phyloP scores from a whole-genome alignment of 2,329 filamentous ascomycete species.

The Mycosphaerella arachidis region DNA sequence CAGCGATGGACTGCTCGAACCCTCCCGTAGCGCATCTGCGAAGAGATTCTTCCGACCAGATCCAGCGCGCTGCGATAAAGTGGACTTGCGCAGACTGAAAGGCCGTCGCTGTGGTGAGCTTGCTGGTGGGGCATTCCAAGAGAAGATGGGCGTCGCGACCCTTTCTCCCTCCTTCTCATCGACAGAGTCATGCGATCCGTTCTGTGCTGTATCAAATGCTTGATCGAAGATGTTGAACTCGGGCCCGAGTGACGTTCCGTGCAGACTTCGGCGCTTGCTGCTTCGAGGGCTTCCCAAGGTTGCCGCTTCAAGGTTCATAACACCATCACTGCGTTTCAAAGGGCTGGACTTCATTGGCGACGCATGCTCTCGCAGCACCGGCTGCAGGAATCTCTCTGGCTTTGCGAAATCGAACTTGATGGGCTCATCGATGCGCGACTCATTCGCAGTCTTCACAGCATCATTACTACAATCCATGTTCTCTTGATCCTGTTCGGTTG shows the following conservation, averaged over 20 bases:
- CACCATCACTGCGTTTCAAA: constrained; percentile 84
- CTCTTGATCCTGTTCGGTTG: constrained; percentile 45
- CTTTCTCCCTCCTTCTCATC: constrained; percentile 30
- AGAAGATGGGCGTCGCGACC: constrained; percentile 32
- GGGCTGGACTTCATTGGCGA: constrained; percentile 67
- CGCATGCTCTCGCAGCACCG: constrained; percentile 43
- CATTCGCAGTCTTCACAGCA: constrained; percentile 14
- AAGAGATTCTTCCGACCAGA: constrained; percentile 37
- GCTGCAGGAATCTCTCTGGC: constrained; percentile 44
- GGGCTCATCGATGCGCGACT: constrained; percentile 37
- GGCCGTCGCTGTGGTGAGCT: constrained; percentile 33
- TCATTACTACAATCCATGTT: constrained; percentile 32
- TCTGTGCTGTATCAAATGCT: constrained; percentile 30
- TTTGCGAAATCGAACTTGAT: constrained; percentile 47
- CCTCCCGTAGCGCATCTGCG: constrained; percentile 32
- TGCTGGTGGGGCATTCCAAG: constrained; percentile 32
- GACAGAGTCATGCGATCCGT: constrained; percentile 21
- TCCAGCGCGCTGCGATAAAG: constrained; percentile 75
- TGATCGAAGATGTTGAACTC: constrained; percentile 76
- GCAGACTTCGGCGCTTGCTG: constrained; percentile 77
- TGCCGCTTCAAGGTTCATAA: constrained; percentile 78
- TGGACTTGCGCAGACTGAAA: constrained; percentile 67
- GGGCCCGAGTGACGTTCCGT: constrained; percentile 60
- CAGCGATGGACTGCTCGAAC: constrained; percentile 24
- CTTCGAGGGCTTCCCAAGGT: constrained; percentile 79